phyloP scores from a whole-genome alignment of 805 yeast species.

The Jamesozyma lodderae region DNA sequence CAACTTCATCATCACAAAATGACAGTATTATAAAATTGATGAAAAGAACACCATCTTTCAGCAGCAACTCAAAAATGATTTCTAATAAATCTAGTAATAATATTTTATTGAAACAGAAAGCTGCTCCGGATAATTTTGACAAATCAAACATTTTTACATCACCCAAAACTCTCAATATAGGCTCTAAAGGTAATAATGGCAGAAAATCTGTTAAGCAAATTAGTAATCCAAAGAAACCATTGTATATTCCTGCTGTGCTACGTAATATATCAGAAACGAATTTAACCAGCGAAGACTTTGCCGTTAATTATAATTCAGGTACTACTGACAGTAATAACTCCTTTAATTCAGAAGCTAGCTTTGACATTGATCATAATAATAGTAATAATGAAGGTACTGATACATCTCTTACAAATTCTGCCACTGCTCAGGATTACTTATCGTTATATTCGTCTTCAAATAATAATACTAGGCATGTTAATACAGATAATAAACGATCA shows the following conservation, averaged over 20 bases:
- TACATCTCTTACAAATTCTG: background rate
- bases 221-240: slow-evolving; percentile 72
- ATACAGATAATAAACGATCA: background rate
- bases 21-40: background rate
- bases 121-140: too few species aligned
- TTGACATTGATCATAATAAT: background rate
- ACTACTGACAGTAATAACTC: background rate
- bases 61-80: background rate
- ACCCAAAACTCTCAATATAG: too few species aligned
- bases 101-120: background rate
- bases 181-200: too few species aligned
- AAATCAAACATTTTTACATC: too few species aligned
- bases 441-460: slow-evolving; percentile 1
- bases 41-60: too few species aligned
- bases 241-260: slow-evolving; percentile 85
- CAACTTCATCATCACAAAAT: background rate
- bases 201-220: slow-evolving; percentile 48
- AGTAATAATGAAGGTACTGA: background rate
- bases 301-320: background rate
- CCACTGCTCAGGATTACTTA: background rate
- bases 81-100: background rate
- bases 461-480: too few species aligned
- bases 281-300: slow-evolving; percentile 32
- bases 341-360: background rate
- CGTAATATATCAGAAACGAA: slow-evolving; percentile 41